Conservation (phyloP, 257 asterid genomes). For the Thymus quinquecostatus region DNA sequence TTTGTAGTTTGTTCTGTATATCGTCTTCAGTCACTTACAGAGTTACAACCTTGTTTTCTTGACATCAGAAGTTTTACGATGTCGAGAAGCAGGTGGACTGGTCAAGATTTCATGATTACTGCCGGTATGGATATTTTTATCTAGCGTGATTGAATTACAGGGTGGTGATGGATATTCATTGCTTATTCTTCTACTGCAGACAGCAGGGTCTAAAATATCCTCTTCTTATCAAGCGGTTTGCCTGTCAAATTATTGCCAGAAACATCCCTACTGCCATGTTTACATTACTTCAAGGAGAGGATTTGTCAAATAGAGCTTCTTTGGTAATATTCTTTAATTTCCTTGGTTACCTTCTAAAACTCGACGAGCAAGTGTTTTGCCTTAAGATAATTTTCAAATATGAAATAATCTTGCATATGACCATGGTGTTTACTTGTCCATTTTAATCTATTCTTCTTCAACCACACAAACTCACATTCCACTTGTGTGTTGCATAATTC, state of each 20-base stretch:
- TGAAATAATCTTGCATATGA: background rate
- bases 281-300: constrained; percentile 73
- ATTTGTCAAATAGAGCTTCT: constrained; percentile 50
- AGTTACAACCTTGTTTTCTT: constrained; percentile 28
- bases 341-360: constrained; percentile 3
- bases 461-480: background rate
- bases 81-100: constrained; percentile 82
- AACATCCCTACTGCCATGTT: constrained; percentile 49
- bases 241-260: constrained; percentile 71
- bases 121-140: constrained; percentile 58
- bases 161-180: constrained; percentile 23
- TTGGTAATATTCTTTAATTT: constrained; percentile 47
- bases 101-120: constrained; percentile 72
- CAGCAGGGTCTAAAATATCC: constrained; percentile 80
- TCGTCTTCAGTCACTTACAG: constrained; percentile 11
- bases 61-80: constrained; percentile 50
- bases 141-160: constrained; percentile 17
- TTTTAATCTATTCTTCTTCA: background rate
- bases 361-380: constrained; percentile 2
- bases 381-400: constrained; percentile 4
- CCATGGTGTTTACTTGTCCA: background rate
- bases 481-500: background rate
- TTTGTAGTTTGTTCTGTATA: constrained; percentile 15
- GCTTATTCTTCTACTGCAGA: constrained; percentile 45
- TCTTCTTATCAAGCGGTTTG: constrained; percentile 70